Evolutionary conservation across 140 eudicot genomes (phyloP).

Genomic region (Erigeron philadelphicus): DNA sequence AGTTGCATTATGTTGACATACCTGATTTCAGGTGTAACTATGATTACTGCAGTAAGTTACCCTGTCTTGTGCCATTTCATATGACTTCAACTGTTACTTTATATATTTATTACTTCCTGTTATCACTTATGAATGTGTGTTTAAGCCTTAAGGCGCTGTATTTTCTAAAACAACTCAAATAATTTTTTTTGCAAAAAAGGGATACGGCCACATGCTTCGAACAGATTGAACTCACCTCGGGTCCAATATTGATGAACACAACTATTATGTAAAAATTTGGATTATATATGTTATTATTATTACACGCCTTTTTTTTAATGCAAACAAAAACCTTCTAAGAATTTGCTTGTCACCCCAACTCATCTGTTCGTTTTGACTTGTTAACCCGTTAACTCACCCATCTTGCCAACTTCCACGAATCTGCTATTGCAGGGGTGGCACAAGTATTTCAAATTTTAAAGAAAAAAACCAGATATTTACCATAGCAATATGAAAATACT

Average conservation of each 20-base stretch:
- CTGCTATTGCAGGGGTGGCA: too few species aligned
- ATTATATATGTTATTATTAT: too few species aligned
- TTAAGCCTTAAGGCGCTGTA: too few species aligned
- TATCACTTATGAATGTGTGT: too few species aligned
- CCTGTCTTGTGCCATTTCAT: not conserved
- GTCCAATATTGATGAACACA: too few species aligned
- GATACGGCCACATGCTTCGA: too few species aligned
- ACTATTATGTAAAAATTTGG: too few species aligned
- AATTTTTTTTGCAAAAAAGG: too few species aligned
- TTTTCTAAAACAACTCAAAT: too few species aligned
- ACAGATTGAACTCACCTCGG: too few species aligned
- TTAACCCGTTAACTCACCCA: not conserved
- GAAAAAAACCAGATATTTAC: not conserved
- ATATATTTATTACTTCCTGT: not conserved
- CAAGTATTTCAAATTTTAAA: not conserved
- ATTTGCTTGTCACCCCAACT: not conserved
- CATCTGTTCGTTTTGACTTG: not conserved
- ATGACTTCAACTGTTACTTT: too few species aligned
- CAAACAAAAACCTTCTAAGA: not conserved
- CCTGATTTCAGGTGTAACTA: constrained; percentile 98
- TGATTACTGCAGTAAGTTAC: constrained; percentile 74
- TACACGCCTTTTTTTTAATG: not conserved
- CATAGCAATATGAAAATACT: not conserved
- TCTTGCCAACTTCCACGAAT: too few species aligned
- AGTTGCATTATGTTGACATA: constrained; percentile 86